Evolutionary conservation across 371 early-diverging fungal species (phyloP).

Genomic region (Haplosporangium sp.): DNA sequence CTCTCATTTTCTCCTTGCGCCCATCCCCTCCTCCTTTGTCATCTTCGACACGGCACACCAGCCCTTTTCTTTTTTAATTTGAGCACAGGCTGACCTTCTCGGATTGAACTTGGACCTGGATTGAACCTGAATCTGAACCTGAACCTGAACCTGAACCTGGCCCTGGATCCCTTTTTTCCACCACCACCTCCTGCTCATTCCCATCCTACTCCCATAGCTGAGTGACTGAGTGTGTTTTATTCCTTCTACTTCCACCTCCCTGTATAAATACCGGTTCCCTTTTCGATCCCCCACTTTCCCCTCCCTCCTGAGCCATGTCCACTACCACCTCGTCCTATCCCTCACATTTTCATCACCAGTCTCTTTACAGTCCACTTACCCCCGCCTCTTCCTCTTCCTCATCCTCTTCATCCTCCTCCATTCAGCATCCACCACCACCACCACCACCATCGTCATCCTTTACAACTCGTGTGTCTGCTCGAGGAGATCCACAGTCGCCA

Average conservation of each 20-base stretch:
- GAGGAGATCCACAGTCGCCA: background rate
- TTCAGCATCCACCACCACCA: conserved; percentile 6
- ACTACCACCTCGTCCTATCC: conserved; percentile 45
- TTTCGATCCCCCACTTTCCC: no score
- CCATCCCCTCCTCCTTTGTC: conserved; percentile 12
- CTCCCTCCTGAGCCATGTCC: conserved; percentile 44
- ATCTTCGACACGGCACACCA: background rate
- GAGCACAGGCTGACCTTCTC: conserved; percentile 2
- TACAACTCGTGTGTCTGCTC: background rate
- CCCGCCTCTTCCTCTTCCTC: conserved; percentile 8
- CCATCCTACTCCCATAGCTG: background rate
- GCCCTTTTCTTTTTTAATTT: conserved; percentile 3
- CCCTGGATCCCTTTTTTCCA: conserved; percentile 25
- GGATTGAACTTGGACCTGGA: conserved; percentile 1
- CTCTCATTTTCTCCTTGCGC: conserved; percentile 18
- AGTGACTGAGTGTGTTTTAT: no score
- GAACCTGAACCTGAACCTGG: conserved; percentile 4
- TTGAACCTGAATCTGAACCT: conserved; percentile 10
- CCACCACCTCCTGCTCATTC: background rate
- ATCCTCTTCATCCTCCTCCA: no score
- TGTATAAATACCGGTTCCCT: conserved; percentile 39
- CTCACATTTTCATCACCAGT: conserved; percentile 26
- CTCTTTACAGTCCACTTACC: conserved; percentile 25
- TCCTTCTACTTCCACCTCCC: no score
- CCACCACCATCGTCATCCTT: background rate